Conservation (phyloP, 1,284 basidiomycete species). For the Pseudozyma sp. region DNA sequence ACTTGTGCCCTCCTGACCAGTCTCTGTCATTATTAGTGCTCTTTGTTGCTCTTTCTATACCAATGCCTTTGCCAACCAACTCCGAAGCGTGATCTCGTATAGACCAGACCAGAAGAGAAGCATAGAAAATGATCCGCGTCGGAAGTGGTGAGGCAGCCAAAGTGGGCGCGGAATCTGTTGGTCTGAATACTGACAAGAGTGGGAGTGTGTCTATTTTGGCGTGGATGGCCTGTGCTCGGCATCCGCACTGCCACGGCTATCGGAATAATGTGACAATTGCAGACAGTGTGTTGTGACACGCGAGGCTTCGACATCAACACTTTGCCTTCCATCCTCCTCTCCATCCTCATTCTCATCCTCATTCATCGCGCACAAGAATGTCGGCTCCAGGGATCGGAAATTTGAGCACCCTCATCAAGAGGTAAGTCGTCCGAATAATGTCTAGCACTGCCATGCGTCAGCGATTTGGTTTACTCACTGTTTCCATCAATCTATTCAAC, state of each 20-base stretch:
- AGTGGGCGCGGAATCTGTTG: too few species aligned
- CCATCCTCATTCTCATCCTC: conserved; percentile 1
- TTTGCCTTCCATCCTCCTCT: conserved; percentile 14
- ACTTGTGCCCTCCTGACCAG: background rate
- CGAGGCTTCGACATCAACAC: conserved; percentile 3
- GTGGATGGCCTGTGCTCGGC: conserved; percentile 9
- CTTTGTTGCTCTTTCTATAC: conserved; percentile 10
- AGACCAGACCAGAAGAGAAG: too few species aligned
- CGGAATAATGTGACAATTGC: too few species aligned
- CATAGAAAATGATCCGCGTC: too few species aligned
- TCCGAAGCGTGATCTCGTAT: background rate
- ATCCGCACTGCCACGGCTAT: conserved; percentile 7
- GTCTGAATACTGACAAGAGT: too few species aligned
- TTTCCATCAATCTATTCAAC: background rate
- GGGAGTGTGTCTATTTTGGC: background rate
- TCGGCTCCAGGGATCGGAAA: conserved; percentile 61
- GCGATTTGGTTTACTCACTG: conserved; percentile 4
- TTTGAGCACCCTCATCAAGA: conserved; percentile 64
- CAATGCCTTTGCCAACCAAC: background rate
- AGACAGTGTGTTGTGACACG: too few species aligned
- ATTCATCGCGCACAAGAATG: conserved; percentile 30
- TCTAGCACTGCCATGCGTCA: too few species aligned
- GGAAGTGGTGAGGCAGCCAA: too few species aligned
- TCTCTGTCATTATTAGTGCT: background rate
- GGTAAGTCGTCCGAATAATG: conserved; percentile 30